These are phyloP conservation scores for Rosa multiflora DNA, from an alignment of 306 rosid genomes.

Conservation along the genomic window DNA sequence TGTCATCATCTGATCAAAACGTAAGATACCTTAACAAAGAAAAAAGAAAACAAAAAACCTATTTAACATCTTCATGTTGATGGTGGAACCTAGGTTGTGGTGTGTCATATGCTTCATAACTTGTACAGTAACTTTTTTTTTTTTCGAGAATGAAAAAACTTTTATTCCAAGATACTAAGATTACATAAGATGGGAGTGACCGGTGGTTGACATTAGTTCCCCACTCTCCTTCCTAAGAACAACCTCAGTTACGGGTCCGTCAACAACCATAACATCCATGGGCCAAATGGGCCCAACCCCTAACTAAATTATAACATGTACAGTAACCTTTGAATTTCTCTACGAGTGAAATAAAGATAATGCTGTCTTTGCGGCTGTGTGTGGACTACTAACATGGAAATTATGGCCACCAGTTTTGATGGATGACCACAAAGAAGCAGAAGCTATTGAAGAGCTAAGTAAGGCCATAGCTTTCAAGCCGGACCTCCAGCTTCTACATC, in stretches of 20 bases:
- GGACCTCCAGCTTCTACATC: conserved; percentile 76
- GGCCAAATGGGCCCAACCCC: no score
- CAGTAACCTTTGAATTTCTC: conserved; percentile 1
- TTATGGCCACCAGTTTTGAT: conserved; percentile 63
- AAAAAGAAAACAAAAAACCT: background rate
- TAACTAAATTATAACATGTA: background rate
- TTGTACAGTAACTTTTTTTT: background rate
- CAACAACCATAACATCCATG: no score
- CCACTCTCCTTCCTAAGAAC: no score
- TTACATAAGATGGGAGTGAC: no score
- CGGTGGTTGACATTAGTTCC: no score
- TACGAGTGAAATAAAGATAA: background rate
- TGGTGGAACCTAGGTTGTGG: conserved; percentile 1
- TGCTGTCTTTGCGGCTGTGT: background rate
- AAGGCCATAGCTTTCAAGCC: conserved; percentile 77
- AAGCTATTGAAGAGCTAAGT: conserved; percentile 75
- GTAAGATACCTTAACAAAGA: background rate
- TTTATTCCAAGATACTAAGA: no score
- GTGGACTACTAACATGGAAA: conserved; percentile 36
- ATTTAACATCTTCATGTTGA: background rate
- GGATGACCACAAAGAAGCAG: conserved; percentile 91
- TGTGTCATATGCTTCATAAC: conserved; percentile 4
- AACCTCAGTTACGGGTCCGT: no score
- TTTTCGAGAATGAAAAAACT: background rate
- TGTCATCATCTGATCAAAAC: background rate